A percentile compares a stretch with the other conserved stretches of the same genome.
Conservation (phyloP, 257 asterid species). For the Fraxinus cuspidata region DNA sequence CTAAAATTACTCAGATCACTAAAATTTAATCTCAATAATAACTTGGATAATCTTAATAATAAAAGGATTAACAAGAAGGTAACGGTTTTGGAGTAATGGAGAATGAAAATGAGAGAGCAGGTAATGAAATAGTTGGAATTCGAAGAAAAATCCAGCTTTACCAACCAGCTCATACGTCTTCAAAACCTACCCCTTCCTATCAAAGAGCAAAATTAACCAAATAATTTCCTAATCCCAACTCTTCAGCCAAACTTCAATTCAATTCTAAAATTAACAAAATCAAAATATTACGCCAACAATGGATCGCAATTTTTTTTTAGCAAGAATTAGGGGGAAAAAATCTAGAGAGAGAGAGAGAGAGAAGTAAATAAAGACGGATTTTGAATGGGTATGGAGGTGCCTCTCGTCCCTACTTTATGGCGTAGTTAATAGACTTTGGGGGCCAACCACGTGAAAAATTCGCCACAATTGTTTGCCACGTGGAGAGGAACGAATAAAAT, state of each 20-base stretch:
- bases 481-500: neutral
- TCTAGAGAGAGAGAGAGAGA: neutral
- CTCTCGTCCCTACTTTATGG: neutral
- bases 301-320: neutral
- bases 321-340: neutral
- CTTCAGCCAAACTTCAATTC: neutral
- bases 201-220: neutral
- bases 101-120: slow-evolving; percentile 27
- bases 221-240: neutral
- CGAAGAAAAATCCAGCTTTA: slow-evolving; percentile 58
- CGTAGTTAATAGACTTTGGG: neutral
- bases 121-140: slow-evolving; percentile 51
- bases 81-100: slow-evolving; percentile 38
- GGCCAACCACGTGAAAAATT: neutral
- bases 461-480: neutral
- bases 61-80: slow-evolving; percentile 41
- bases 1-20: slow-evolving; percentile 29
- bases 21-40: slow-evolving; percentile 36
- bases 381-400: neutral
- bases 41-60: slow-evolving; percentile 34
- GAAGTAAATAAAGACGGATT: neutral
- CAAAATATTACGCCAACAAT: neutral
- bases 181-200: slow-evolving; percentile 38
- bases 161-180: slow-evolving; percentile 92
- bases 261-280: neutral